Conservation (phyloP, 257 asterid species). For the Anisodus tanguticus region DNA sequence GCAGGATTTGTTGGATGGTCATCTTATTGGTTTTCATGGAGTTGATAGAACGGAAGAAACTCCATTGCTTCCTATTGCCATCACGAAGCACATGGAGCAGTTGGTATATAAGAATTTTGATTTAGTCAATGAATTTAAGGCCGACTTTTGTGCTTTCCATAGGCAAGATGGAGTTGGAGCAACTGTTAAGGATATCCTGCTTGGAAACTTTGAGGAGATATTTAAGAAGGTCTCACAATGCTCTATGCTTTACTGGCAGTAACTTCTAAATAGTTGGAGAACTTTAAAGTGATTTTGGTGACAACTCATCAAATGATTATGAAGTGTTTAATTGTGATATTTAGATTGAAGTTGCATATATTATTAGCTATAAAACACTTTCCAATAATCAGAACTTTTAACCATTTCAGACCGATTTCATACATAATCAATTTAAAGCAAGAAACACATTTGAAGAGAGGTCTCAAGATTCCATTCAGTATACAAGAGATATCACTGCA, state of each 20-base stretch:
- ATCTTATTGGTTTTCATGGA: slow-evolving; percentile 67
- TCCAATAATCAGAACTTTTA: background rate
- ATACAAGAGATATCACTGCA: slow-evolving; percentile 35
- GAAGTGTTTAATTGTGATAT: slow-evolving; percentile 19
- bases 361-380: background rate
- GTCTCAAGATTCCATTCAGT: slow-evolving; percentile 30
- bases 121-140: slow-evolving; percentile 54
- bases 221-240: slow-evolving; percentile 56
- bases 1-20: slow-evolving; percentile 69
- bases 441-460: slow-evolving; percentile 39
- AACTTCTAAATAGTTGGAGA: slow-evolving; percentile 12
- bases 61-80: slow-evolving; percentile 67
- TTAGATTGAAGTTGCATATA: background rate
- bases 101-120: slow-evolving; percentile 59
- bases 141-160: slow-evolving; percentile 47
- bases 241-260: slow-evolving; percentile 3
- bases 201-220: slow-evolving; percentile 60
- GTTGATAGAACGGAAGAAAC: slow-evolving; percentile 40
- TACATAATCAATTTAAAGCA: slow-evolving; percentile 47
- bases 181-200: slow-evolving; percentile 52
- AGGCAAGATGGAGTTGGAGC: slow-evolving; percentile 46
- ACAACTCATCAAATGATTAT: background rate
- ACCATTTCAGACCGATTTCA: slow-evolving; percentile 58
- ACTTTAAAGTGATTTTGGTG: background rate
- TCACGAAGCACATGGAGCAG: slow-evolving; percentile 76